These are phyloP conservation scores for Mycena epipterygia DNA, from an alignment of 768 basidiomycete species.

Conservation along the genomic window DNA sequence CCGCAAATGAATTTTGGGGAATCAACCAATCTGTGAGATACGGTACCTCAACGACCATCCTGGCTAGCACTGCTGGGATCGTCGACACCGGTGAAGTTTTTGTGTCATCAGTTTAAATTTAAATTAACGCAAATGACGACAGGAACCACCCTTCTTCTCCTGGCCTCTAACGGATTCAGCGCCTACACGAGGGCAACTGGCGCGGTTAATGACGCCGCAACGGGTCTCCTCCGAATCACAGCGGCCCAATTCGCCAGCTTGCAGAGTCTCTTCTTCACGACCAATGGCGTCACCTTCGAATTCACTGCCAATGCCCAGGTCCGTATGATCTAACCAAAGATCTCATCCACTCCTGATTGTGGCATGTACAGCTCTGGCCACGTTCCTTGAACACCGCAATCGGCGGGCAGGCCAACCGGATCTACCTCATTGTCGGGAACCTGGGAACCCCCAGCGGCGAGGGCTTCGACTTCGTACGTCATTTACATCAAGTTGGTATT, in stretches of 20 bases:
- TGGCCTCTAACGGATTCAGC: constrained; percentile 47
- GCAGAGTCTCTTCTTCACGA: constrained; percentile 49
- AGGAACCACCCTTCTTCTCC: constrained; percentile 52
- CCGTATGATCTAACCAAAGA: too few relatives aligned
- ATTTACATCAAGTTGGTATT: neutral
- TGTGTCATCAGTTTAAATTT: neutral
- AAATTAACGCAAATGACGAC: neutral
- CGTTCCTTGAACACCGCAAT: constrained; percentile 42
- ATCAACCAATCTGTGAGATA: constrained; percentile 56
- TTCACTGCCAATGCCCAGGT: constrained; percentile 49
- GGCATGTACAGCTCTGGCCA: constrained; percentile 46
- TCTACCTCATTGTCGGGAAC: constrained; percentile 46
- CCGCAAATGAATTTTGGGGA: constrained; percentile 57
- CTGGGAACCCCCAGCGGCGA: constrained; percentile 49
- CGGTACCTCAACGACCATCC: constrained; percentile 45
- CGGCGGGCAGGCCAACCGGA: constrained; percentile 39
- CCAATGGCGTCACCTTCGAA: constrained; percentile 34
- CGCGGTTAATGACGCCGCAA: constrained; percentile 35
- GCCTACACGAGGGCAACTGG: constrained; percentile 49
- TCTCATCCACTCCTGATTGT: too few relatives aligned
- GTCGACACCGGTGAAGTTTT: constrained; percentile 50
- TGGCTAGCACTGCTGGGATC: constrained; percentile 53
- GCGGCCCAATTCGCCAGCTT: constrained; percentile 40
- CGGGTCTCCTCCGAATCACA: constrained; percentile 37
- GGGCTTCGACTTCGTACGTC: constrained; percentile 55